Conservation (phyloP, 2,329 filamentous ascomycete genomes). For the Scopulariopsis brevicaulis region DNA sequence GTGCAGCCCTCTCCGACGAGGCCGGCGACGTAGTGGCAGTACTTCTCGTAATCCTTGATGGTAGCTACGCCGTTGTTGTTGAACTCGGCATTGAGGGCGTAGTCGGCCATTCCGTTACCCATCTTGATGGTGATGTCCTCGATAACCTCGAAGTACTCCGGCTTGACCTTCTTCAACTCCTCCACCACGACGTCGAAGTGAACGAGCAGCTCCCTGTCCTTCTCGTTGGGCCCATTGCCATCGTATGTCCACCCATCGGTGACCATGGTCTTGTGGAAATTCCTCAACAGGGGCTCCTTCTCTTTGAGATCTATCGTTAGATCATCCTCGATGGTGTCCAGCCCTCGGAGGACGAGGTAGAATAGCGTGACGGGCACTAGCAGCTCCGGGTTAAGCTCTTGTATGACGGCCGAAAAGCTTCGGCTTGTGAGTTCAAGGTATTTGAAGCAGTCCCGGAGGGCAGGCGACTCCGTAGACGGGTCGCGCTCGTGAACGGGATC, state of each 20-base stretch:
- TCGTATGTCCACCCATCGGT: constrained; percentile 84
- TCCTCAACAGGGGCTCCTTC: constrained; percentile 78
- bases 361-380: constrained; percentile 82
- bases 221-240: constrained; percentile 81
- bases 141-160: constrained; percentile 74
- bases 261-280: constrained; percentile 70
- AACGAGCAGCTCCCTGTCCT: constrained; percentile 83
- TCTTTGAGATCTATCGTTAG: constrained; percentile 75
- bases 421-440: constrained; percentile 82
- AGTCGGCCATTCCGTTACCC: constrained; percentile 99
- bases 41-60: constrained; percentile 82
- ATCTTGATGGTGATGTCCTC: constrained; percentile 88
- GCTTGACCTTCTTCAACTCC: constrained; percentile 83
- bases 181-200: constrained; percentile 80
- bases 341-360: constrained; percentile 81
- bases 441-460: constrained; percentile 73
- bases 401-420: constrained; percentile 86
- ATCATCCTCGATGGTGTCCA: constrained; percentile 98
- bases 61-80: constrained; percentile 73
- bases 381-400: constrained; percentile 90
- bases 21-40: constrained; percentile 98
- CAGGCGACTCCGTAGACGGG: constrained; percentile 59
- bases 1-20: constrained; percentile 94
- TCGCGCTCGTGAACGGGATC: constrained; percentile 83
- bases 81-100: constrained; percentile 71